A percentile compares a stretch with the other conserved stretches of the same genome.
phyloP scores from a whole-genome alignment of 805 yeast genomes.

The Starmerella vitae region DNA sequence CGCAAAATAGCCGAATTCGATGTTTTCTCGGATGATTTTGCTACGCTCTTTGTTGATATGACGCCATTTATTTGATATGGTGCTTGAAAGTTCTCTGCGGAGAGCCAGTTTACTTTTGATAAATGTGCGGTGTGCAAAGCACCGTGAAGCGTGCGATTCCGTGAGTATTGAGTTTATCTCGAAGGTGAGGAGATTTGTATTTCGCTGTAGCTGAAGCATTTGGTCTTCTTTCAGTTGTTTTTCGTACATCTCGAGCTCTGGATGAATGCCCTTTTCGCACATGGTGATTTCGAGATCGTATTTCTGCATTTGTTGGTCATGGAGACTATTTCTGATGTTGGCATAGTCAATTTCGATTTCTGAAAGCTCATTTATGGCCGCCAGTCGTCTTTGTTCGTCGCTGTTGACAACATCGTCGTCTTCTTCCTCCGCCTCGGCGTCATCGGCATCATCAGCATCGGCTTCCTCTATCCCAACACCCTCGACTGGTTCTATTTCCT shows the following conservation, averaged over 20 bases:
- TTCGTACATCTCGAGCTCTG: conserved; percentile 65
- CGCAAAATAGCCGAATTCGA: conserved; percentile 34
- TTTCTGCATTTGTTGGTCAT: conserved; percentile 65
- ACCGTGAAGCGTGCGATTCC: conserved; percentile 68
- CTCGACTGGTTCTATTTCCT: conserved; percentile 20
- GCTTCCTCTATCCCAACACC: conserved; percentile 22
- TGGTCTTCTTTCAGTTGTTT: conserved; percentile 59
- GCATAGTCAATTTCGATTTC: conserved; percentile 82
- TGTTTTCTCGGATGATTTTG: conserved; percentile 51
- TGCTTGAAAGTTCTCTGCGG: conserved; percentile 48
- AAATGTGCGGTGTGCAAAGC: conserved; percentile 72
- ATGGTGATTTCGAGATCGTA: conserved; percentile 72
- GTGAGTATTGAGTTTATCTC: conserved; percentile 62
- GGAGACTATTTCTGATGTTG: conserved; percentile 63
- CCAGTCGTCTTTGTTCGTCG: conserved; percentile 36
- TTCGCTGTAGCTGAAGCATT: conserved; percentile 48
- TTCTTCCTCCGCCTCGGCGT: conserved; percentile 19
- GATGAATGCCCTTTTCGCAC: conserved; percentile 83
- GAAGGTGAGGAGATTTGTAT: conserved; percentile 43
- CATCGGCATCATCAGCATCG: conserved; percentile 15
- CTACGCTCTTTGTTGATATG: conserved; percentile 79
- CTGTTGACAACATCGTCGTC: conserved; percentile 17
- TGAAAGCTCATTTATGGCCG: conserved; percentile 60
- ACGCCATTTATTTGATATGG: conserved; percentile 81
- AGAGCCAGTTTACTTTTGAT: conserved; percentile 52